Base-by-base conservation (phyloP, 345 rosid species). In the Draba incana region DNA sequence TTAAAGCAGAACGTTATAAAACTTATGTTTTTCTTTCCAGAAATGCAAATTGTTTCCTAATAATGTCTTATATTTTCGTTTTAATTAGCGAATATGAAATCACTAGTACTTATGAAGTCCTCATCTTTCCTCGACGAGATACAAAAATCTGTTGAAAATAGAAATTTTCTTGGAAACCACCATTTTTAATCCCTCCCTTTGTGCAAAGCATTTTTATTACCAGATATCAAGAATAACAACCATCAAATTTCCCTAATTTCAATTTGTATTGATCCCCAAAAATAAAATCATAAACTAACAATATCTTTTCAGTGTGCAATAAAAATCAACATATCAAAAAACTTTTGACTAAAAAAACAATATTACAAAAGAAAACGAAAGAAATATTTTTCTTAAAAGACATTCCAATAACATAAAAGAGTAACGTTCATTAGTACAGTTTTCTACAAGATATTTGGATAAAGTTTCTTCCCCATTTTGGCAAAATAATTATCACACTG, bases 101-200 rank as follows among this genome's bases (percentile, higher is more conserved):
- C 33, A 54, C 25, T 20, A 31, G 38, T 35, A 6, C 16, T 50
- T 23, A 49, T 56, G 23, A 41, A 20, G 8, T 33, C 41, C 49
- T 49, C 28, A 60, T 60, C 8, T 42, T 60, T 4, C 10, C 45
- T 70, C 55, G 68, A 43, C 3, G 10, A 44, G 44, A 53, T 62
- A 44, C 39, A 70, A 51, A 52, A 33, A 33, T 5, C 3, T 57
- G 16, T 62, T 60, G 31, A 52, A 52, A 66, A 62, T 0, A 6
- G 7, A 42, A 62, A 51, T 42, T 6, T 42, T 52, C 55, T 70
- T 52, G 55, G 54, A 62, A 52, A 61, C 30, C 8, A 52, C 8
- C 54, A 62, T 10, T 70, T 44, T 3, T 4, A 33, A n/a, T 43
- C 28, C 39, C 30, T 43, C 28, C 39, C 30, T 30, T 43, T 44